phyloP scores from a whole-genome alignment of 345 rosid species.

The Sapria himalayana region DNA sequence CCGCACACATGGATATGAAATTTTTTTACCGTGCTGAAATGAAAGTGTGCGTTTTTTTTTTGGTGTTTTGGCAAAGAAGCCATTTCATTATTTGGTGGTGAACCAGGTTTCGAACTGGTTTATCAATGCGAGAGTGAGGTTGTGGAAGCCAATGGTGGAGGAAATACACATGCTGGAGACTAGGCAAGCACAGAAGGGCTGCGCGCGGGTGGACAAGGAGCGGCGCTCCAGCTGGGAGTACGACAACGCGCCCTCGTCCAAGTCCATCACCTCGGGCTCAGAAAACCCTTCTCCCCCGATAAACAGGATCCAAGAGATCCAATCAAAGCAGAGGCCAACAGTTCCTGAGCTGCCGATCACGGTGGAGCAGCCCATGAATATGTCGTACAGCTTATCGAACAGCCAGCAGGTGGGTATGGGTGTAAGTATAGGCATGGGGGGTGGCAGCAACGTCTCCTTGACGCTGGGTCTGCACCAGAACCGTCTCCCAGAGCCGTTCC shows the following conservation, averaged over 20 bases:
- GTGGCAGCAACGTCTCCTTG: conserved; percentile 42
- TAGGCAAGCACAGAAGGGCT: conserved; percentile 32
- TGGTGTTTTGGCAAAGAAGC: neutral
- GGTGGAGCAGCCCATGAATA: conserved; percentile 11
- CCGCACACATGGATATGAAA: too few species aligned
- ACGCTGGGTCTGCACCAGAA: conserved; percentile 79
- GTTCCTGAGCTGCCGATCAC: conserved; percentile 14
- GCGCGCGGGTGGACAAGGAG: conserved; percentile 34
- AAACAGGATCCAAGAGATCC: conserved; percentile 18
- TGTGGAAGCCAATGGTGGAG: conserved; percentile 97
- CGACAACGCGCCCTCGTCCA: conserved; percentile 12
- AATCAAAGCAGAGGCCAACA: conserved; percentile 29
- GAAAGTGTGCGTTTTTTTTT: conserved; percentile 8
- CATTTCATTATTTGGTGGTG: neutral
- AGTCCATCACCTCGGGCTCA: conserved; percentile 11
- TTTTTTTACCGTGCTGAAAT: too few species aligned
- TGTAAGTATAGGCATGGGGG: conserved; percentile 19
- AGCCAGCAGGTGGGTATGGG: conserved; percentile 23
- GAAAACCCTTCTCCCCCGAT: conserved; percentile 19
- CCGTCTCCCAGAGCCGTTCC: conserved; percentile 40
- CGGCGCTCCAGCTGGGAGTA: conserved; percentile 14
- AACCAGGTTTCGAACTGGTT: conserved; percentile 80
- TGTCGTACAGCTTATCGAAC: conserved; percentile 18
- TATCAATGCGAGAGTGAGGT: conserved; percentile 83
- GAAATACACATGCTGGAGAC: conserved; percentile 70